Evolutionary conservation across 768 basidiomycete genomes (phyloP).

Genomic region (Rhodotorula sphaerocarpa): DNA sequence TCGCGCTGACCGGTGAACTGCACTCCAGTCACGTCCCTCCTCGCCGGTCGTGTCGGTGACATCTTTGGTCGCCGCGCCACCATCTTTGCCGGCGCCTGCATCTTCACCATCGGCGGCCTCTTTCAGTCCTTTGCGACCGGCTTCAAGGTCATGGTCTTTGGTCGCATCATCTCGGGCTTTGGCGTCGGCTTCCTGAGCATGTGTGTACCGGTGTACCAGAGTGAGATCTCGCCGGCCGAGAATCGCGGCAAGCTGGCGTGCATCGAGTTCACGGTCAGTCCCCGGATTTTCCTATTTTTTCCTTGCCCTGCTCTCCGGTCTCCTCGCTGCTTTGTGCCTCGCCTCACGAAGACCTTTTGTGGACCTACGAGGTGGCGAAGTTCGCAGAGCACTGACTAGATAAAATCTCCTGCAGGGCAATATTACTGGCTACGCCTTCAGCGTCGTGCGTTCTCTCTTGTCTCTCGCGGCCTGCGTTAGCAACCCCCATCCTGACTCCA

Average conservation of each 20-base stretch:
- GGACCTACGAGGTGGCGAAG: background rate
- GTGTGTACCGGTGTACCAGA: conserved; percentile 87
- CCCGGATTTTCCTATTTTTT: too few relatives aligned
- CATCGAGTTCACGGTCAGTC: conserved; percentile 70
- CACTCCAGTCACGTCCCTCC: conserved; percentile 82
- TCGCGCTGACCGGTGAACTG: too few relatives aligned
- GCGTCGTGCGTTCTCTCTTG: conserved; percentile 74
- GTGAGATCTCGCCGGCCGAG: conserved; percentile 81
- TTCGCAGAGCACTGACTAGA: too few relatives aligned
- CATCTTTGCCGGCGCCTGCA: conserved; percentile 67
- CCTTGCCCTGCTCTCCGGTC: background rate
- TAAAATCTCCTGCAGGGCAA: conserved; percentile 48
- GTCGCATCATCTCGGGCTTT: conserved; percentile 72
- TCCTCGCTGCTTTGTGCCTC: too few relatives aligned
- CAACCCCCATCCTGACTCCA: too few relatives aligned
- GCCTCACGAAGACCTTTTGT: background rate
- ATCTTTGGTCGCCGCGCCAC: conserved; percentile 75
- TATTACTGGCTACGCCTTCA: conserved; percentile 78
- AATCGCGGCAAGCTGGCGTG: conserved; percentile 84
- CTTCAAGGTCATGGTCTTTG: conserved; percentile 70
- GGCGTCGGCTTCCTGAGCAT: conserved; percentile 86
- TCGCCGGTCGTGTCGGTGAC: conserved; percentile 82
- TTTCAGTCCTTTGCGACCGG: conserved; percentile 74
- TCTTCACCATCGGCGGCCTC: conserved; percentile 78
- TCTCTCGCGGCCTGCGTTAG: too few relatives aligned